Evolutionary conservation across 129 eudicot genomes (phyloP), one percentile per base, ranked within the genome.

Genomic region (Chrysanthemum seticuspe): DNA sequence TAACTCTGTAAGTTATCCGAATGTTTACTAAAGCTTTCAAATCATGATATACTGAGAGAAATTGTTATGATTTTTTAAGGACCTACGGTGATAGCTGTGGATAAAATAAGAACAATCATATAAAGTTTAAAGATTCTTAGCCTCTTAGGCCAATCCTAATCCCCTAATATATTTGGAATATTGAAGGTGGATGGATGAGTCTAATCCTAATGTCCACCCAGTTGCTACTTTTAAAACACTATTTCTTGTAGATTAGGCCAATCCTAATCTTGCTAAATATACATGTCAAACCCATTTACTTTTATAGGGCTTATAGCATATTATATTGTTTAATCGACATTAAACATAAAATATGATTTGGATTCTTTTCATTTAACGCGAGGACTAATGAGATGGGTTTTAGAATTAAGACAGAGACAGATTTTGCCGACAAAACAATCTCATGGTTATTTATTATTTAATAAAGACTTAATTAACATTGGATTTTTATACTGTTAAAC

Each of bases 191-290:
- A 67, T 65, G 59, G 73, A 56, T 75, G 65, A 15, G 60, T 45
- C 60, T 65, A 56, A 75, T 56, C 79, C 79, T 66, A 75, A 66
- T 67, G 79, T 67, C 79, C 79, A 75, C 74, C 71, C 31, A 75
- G 47, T 21, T 66, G 59, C 47, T 21, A 45, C 73, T 65, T 74
- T 75, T 55, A 57, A 11, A 14, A 73, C 67, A 40, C 54, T 10
- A 4, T 71, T 57, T 71, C 55, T 56, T 70, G 19, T 31, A 16
- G 52, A 25, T n/a, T 65, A 53, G 63, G 73, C 73, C 66, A 67
- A 75, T 75, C 60, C 60, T 67, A 75, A 66, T 67, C 79, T n/a
- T 74, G 47, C 60, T 62, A 14, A 75, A 65, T 23, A 45, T 55
- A 59, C 34, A 23, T 5, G 31, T 56, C 65, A 75, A 45, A 67